Evolutionary conservation across 192 early-diverging fungal genomes (phyloP).

Genomic region (Mortierella hygrophila): DNA sequence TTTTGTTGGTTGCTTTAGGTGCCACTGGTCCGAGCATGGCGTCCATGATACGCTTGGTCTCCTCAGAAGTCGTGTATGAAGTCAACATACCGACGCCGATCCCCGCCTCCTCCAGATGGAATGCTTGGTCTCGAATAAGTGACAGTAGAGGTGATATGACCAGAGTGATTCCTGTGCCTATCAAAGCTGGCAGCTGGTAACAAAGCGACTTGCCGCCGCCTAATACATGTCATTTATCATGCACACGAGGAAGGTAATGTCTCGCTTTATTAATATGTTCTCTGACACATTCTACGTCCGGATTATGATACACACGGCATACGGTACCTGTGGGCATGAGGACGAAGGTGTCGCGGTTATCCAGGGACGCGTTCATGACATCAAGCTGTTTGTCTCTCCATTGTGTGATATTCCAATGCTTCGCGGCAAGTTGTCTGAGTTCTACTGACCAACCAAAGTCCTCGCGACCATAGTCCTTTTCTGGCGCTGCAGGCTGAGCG

Average conservation of each 20-base stretch:
- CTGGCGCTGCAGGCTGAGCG: neutral
- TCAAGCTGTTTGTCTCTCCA: slow-evolving; percentile 85
- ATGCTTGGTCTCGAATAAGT: slow-evolving; percentile 96
- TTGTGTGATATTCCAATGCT: slow-evolving; percentile 59
- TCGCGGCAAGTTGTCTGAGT: slow-evolving; percentile 50
- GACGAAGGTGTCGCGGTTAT: slow-evolving; percentile 89
- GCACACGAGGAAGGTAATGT: neutral
- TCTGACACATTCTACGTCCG: too few species aligned
- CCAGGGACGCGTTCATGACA: slow-evolving; percentile 87
- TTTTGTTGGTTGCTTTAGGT: slow-evolving; percentile 48
- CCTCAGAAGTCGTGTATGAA: slow-evolving; percentile 49
- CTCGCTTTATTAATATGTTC: neutral
- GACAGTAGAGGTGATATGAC: slow-evolving; percentile 95
- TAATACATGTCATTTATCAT: neutral
- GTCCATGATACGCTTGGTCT: slow-evolving; percentile 68
- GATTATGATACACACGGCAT: neutral
- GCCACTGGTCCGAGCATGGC: slow-evolving; percentile 60
- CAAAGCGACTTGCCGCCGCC: slow-evolving; percentile 94
- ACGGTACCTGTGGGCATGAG: slow-evolving; percentile 93
- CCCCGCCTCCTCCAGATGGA: slow-evolving; percentile 69
- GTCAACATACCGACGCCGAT: slow-evolving; percentile 55
- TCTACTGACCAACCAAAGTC: slow-evolving; percentile 67
- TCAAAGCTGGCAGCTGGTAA: slow-evolving; percentile 89
- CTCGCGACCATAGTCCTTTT: slow-evolving; percentile 55
- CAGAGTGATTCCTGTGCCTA: slow-evolving; percentile 84